Percentiles rank a stretch among this genome's conserved stretches.
phyloP scores from a whole-genome alignment of 768 basidiomycete species.

The Lentinula lateritia region DNA sequence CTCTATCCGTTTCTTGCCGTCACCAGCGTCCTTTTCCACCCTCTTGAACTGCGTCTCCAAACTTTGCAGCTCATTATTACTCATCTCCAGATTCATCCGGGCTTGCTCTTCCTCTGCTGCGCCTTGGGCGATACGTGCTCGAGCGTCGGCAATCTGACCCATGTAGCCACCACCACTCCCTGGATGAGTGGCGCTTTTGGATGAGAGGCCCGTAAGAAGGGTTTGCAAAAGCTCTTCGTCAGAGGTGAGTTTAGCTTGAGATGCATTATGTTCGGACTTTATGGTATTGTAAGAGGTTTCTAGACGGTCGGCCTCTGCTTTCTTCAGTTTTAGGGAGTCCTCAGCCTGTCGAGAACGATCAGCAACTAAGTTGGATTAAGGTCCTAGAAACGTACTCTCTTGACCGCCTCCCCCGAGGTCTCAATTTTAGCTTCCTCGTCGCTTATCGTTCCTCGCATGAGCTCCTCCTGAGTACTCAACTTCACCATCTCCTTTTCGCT shows the following conservation, averaged over 20 bases:
- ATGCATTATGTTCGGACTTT: slow-evolving; percentile 62
- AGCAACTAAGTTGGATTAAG: background rate
- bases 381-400: slow-evolving; percentile 43
- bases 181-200: slow-evolving; percentile 43
- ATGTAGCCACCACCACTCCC: slow-evolving; percentile 88
- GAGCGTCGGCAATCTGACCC: slow-evolving; percentile 89
- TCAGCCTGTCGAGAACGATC: background rate
- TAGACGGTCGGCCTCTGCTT: slow-evolving; percentile 49
- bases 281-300: slow-evolving; percentile 50
- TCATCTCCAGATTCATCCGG: slow-evolving; percentile 68
- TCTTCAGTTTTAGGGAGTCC: slow-evolving; percentile 47
- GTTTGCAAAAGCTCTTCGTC: slow-evolving; percentile 94
- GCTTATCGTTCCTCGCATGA: slow-evolving; percentile 65
- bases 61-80: slow-evolving; percentile 69
- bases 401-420: slow-evolving; percentile 47
- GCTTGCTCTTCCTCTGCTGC: slow-evolving; percentile 82
- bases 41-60: slow-evolving; percentile 80
- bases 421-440: slow-evolving; percentile 69
- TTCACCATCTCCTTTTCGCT: slow-evolving; percentile 80
- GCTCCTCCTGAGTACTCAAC: slow-evolving; percentile 78
- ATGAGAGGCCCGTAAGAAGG: slow-evolving; percentile 83
- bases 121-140: slow-evolving; percentile 67
- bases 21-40: slow-evolving; percentile 78
- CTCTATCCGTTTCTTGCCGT: slow-evolving; percentile 66
- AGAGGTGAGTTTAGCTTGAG: slow-evolving; percentile 56